phyloP scores from a whole-genome alignment of 495 filamentous ascomycete genomes.

The Echria macrotheca region DNA sequence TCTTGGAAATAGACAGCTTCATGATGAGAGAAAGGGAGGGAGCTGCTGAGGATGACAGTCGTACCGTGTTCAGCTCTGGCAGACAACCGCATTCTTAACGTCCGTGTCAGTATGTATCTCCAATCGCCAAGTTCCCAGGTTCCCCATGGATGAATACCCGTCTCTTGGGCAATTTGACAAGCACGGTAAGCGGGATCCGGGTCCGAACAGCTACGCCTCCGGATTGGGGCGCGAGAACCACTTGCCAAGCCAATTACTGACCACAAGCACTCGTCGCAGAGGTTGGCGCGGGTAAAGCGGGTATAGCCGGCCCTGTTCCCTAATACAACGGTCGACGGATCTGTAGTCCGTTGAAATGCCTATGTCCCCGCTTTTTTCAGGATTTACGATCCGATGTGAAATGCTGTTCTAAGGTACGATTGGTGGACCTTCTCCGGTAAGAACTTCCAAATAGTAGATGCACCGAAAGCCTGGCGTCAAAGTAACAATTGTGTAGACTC shows the following conservation, averaged over 20 bases:
- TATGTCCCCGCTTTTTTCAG: too few species aligned
- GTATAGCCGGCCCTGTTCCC: too few species aligned
- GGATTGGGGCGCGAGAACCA: slow-evolving; percentile 12
- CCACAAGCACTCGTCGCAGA: neutral
- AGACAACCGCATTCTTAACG: neutral
- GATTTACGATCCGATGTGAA: too few species aligned
- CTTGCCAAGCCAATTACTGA: neutral
- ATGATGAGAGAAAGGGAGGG: neutral
- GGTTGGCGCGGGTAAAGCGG: slow-evolving; percentile 7
- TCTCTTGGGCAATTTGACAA: neutral
- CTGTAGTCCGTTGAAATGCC: too few species aligned
- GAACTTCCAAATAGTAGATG: too few species aligned
- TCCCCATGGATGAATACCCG: neutral
- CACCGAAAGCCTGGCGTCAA: too few species aligned
- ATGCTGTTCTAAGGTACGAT: too few species aligned
- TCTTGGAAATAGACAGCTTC: neutral
- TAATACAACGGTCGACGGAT: too few species aligned
- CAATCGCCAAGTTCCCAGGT: neutral
- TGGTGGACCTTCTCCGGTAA: too few species aligned
- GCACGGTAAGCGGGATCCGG: neutral
- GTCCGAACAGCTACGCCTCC: slow-evolving; percentile 4
- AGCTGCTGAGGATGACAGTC: neutral
- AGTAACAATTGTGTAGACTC: too few species aligned
- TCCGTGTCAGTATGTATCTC: too few species aligned
- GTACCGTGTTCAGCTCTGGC: neutral